Evolutionary conservation across 2,329 filamentous ascomycete species (phyloP), one percentile per base, ranked within the genome.

Genomic region (Corniculantispora saksenae): DNA sequence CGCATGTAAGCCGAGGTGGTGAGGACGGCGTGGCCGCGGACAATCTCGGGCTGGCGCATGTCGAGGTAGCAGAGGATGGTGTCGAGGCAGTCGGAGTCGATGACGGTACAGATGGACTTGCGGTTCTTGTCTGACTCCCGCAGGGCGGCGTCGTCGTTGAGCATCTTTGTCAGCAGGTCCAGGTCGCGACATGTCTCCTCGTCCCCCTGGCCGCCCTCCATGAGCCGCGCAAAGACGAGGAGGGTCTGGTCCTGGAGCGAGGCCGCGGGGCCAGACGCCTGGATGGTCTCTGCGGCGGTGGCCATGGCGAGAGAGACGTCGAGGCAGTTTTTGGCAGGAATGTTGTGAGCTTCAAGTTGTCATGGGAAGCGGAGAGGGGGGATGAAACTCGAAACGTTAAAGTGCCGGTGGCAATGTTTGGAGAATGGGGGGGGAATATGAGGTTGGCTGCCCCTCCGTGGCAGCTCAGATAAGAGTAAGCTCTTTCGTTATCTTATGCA

Each of bases 181-280:
- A 90, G 79, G 66, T 87, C 83, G 66, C 78, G 78, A 70, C 85
- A 89, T 15, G 86, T 90, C 69, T 91, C 89, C 64, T 88, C 86
- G 73, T 92, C 92, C 71, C 97, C 92, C 71, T 94, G 88, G 61
- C 93, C 93, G 53, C 92, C 93, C 75, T 96, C 92, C 89, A 97
- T 96, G 70, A 97, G 82, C 72, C 91, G 91, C 27, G 94, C 94
- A 69, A 97, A 87, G 70, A 94, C 89, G 65, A 97, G 86, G 72
- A 90, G 86, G 64, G 91, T 90, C 72, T 90, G 82, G 72, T 92
- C 89, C 70, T 85, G 79, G 79, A 86, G 57, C 71, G 76, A 77
- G 45, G 73, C 73, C 45, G 74, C 71, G 51, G 73, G 72, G 43
- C 68, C 70, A 45, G 74, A 70, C 57, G 66, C 67, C 69, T 74